phyloP scores from a whole-genome alignment of 179 eudicot genomes.

The Carnegiea gigantea region DNA sequence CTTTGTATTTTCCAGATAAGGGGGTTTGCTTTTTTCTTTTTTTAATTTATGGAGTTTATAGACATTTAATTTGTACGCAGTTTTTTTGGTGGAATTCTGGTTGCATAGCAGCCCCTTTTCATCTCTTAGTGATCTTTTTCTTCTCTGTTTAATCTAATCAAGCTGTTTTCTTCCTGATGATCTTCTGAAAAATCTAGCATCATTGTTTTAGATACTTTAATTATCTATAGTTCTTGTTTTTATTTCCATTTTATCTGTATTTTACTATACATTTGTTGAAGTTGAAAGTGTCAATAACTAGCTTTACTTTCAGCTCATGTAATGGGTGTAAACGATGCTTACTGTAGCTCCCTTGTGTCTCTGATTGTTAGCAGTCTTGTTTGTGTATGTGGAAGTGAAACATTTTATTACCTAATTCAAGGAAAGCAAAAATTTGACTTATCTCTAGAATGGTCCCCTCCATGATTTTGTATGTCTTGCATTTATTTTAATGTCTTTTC shows the following conservation, averaged over 20 bases:
- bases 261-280: background rate
- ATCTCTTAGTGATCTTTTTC: too few relatives aligned
- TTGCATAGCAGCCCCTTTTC: too few relatives aligned
- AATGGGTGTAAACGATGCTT: background rate
- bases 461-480: background rate
- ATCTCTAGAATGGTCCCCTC: background rate
- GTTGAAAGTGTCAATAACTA: background rate
- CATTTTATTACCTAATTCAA: background rate
- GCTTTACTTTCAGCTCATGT: background rate
- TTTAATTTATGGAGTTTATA: too few relatives aligned
- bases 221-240: background rate
- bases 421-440: background rate
- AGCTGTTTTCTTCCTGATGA: too few relatives aligned
- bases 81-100: too few relatives aligned
- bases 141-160: too few relatives aligned
- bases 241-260: background rate
- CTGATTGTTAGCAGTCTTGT: background rate
- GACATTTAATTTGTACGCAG: too few relatives aligned
- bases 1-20: too few relatives aligned
- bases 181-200: too few relatives aligned
- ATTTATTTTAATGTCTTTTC: constrained; percentile 7
- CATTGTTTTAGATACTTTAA: background rate
- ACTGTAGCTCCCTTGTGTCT: background rate
- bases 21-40: too few relatives aligned
- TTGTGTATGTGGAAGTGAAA: background rate